Evolutionary conservation across 2,329 filamentous ascomycete genomes (phyloP).

Genomic region (Aspergillus sp.): DNA sequence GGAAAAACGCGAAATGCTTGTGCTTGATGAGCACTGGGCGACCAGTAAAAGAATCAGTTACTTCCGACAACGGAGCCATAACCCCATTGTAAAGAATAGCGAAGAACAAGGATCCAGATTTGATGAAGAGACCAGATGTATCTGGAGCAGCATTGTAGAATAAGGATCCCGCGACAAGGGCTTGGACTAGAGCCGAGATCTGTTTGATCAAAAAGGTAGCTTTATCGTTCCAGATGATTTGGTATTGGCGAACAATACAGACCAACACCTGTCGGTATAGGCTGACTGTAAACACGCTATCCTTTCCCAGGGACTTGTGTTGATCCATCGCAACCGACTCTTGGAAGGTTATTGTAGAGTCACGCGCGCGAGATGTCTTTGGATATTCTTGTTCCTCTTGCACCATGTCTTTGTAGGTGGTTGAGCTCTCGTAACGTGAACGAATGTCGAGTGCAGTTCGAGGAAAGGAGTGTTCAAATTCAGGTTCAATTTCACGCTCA

Average conservation of each 20-base stretch:
- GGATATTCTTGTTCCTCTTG: constrained; percentile 58
- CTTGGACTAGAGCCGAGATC: constrained; percentile 52
- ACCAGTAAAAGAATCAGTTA: constrained; percentile 59
- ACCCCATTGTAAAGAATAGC: constrained; percentile 59
- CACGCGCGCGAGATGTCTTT: constrained; percentile 42
- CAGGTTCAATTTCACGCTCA: constrained; percentile 41
- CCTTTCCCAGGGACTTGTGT: constrained; percentile 48
- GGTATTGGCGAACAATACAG: constrained; percentile 57
- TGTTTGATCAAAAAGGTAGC: constrained; percentile 61
- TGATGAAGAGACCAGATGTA: constrained; percentile 58
- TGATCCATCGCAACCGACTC: constrained; percentile 52
- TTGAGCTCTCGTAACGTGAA: constrained; percentile 48
- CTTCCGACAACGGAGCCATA: constrained; percentile 61
- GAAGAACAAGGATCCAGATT: constrained; percentile 62
- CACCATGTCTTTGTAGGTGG: constrained; percentile 48
- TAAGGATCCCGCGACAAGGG: constrained; percentile 60
- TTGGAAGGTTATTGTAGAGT: constrained; percentile 51
- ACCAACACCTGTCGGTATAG: constrained; percentile 54
- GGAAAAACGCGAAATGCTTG: constrained; percentile 54
- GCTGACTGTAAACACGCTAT: constrained; percentile 53
- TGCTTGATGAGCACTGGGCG: constrained; percentile 58
- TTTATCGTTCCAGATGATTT: constrained; percentile 63
- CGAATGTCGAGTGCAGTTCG: constrained; percentile 41
- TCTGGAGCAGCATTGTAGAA: constrained; percentile 61
- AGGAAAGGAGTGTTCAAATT: constrained; percentile 41